phyloP scores from a whole-genome alignment of 768 basidiomycete species.

The Agrocybe pediades region DNA sequence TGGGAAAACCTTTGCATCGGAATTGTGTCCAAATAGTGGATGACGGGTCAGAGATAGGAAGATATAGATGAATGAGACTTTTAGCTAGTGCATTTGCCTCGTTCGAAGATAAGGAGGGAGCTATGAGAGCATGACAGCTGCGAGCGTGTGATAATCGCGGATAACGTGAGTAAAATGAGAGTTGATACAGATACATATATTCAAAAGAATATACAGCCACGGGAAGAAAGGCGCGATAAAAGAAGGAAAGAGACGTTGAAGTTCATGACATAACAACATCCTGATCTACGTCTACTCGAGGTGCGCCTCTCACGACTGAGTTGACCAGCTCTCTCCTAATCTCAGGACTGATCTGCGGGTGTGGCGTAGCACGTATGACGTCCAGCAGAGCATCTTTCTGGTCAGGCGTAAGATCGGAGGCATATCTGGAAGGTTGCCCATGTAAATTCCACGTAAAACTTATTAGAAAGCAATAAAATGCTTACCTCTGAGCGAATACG shows the following conservation, averaged over 20 bases:
- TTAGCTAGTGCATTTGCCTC: not conserved
- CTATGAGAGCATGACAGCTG: conserved; percentile 1
- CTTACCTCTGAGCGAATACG: conserved; percentile 88
- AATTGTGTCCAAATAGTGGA: too few species aligned
- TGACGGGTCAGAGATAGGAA: not conserved
- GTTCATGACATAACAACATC: conserved; percentile 66
- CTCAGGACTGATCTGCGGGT: conserved; percentile 87
- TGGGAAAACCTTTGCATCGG: not conserved
- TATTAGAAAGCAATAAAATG: conserved; percentile 2
- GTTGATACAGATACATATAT: not conserved
- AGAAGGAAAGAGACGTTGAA: not conserved
- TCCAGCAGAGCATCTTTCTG: conserved; percentile 98
- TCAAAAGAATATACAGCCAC: not conserved
- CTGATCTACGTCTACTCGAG: conserved; percentile 61
- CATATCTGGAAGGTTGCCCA: conserved; percentile 60
- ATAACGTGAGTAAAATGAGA: not conserved
- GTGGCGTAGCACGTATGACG: conserved; percentile 82
- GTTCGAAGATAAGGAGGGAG: not conserved
- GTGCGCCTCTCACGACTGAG: conserved; percentile 84
- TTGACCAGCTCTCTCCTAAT: conserved; percentile 88
- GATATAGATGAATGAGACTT: not conserved
- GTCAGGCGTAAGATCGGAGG: conserved; percentile 91
- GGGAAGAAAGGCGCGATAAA: not conserved
- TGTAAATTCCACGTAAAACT: not conserved
- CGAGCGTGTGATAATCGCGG: conserved; percentile 12